Conservation (phyloP, 2,329 filamentous ascomycete genomes). For the Epichloe gansuensis region DNA sequence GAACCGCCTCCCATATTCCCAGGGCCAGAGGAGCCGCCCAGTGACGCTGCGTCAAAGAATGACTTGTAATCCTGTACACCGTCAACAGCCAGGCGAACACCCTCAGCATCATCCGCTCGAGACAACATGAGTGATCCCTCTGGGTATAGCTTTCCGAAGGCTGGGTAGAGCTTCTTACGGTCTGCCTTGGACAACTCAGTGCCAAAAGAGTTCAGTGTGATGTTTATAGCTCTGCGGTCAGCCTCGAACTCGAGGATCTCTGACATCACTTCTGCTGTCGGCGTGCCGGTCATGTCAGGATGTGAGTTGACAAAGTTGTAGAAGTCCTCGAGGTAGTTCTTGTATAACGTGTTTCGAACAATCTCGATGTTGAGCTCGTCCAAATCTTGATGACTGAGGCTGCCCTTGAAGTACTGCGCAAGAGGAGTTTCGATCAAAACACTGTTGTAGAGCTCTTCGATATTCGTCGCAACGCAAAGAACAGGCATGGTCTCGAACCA, state of each 20-base stretch:
- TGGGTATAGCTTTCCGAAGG: conserved; percentile 80
- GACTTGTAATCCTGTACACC: conserved; percentile 86
- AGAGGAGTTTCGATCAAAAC: conserved; percentile 94
- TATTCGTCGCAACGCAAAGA: conserved; percentile 93
- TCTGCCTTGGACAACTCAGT: conserved; percentile 91
- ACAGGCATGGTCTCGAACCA: conserved; percentile 99
- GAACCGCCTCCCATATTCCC: conserved; percentile 78
- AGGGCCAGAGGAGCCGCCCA: conserved; percentile 58
- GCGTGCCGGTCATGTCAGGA: conserved; percentile 73
- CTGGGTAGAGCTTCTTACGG: conserved; percentile 91
- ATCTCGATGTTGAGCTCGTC: conserved; percentile 99
- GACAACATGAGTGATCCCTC: conserved; percentile 94
- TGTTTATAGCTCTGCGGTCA: conserved; percentile 93
- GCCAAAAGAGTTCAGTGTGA: conserved; percentile 96
- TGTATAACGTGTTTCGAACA: conserved; percentile 95
- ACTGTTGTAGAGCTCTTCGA: conserved; percentile 97
- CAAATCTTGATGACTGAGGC: conserved; percentile 86
- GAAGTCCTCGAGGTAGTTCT: conserved; percentile 98
- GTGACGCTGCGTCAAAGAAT: conserved; percentile 86
- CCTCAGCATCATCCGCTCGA: conserved; percentile 87
- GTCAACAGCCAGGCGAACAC: conserved; percentile 85
- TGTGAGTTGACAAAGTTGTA: conserved; percentile 87
- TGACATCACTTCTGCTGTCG: conserved; percentile 88
- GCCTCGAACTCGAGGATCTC: conserved; percentile 96
- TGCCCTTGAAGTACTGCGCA: conserved; percentile 95